Percentiles rank a stretch among this genome's conserved stretches.
phyloP scores from a whole-genome alignment of 202 grass and related monocot species.

The Carex arenaria region DNA sequence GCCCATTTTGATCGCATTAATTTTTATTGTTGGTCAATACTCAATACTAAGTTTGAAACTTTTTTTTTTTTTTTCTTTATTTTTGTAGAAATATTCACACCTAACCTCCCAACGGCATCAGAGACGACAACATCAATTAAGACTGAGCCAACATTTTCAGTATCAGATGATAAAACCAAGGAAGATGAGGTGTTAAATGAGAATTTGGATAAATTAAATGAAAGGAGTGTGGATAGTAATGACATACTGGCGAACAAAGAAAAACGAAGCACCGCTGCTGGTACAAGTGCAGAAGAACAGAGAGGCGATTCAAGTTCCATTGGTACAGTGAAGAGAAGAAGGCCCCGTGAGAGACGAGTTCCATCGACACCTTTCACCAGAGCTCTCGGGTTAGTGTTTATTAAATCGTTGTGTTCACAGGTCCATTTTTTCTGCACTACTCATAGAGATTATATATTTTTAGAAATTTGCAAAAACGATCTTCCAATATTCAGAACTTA shows the following conservation, averaged over 20 bases:
- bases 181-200: not conserved
- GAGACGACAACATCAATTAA: not conserved
- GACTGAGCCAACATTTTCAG: not conserved
- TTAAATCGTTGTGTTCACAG: not conserved
- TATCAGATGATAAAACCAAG: conserved; percentile 17
- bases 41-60: not conserved
- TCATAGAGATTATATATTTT: not conserved
- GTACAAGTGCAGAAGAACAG: conserved; percentile 9
- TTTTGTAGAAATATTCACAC: not conserved
- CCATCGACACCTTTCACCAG: conserved; percentile 75
- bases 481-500: not conserved
- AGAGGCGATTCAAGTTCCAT: not conserved
- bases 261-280: not conserved
- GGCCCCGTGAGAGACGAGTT: conserved; percentile 65
- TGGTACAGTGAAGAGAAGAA: conserved; percentile 47
- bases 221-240: not conserved
- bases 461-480: not conserved
- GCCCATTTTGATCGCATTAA: not conserved
- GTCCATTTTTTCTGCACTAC: not conserved
- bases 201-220: conserved; percentile 13
- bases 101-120: not conserved
- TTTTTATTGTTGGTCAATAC: not conserved
- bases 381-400: conserved; percentile 68
- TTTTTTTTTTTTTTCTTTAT: not conserved
- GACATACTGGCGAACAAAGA: not conserved